A percentile compares a stretch with the other conserved stretches of the same genome.
These are phyloP conservation scores for Wallacemonas rigidus DNA, from an alignment of 208 protist genomes.

Conservation along the genomic window DNA sequence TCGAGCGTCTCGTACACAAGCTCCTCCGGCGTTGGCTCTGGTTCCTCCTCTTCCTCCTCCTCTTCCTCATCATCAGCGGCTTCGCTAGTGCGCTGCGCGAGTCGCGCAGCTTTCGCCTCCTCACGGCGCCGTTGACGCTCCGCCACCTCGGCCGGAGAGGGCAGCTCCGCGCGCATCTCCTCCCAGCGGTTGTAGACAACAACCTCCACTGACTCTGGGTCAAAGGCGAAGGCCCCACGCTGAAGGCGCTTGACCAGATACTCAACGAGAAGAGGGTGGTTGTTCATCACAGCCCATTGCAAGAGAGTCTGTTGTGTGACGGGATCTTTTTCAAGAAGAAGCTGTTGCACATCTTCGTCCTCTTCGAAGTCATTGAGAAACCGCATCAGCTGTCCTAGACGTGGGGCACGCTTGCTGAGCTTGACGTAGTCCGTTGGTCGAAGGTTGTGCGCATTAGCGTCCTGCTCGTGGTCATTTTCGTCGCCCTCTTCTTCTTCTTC, in stretches of 20 bases:
- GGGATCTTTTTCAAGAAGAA: constrained; percentile 77
- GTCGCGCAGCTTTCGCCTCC: constrained; percentile 53
- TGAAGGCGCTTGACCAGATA: constrained; percentile 84
- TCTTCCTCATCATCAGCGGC: constrained; percentile 57
- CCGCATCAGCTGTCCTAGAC: constrained; percentile 70
- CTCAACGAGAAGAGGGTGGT: constrained; percentile 83
- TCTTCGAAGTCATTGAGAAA: constrained; percentile 87
- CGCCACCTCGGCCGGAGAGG: constrained; percentile 67
- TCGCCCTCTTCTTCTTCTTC: constrained; percentile 44
- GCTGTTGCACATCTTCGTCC: constrained; percentile 73
- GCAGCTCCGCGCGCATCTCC: constrained; percentile 85
- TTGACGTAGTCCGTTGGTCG: constrained; percentile 64
- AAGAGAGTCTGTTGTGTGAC: constrained; percentile 86
- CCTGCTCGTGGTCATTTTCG: constrained; percentile 22
- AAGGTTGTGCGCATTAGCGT: not conserved
- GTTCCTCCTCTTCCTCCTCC: constrained; percentile 82
- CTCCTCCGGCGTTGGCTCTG: constrained; percentile 79
- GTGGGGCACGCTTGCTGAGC: constrained; percentile 61
- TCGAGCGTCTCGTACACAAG: constrained; percentile 79
- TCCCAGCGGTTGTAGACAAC: constrained; percentile 81
- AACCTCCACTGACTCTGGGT: constrained; percentile 64
- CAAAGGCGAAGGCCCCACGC: constrained; percentile 82
- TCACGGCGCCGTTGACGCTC: constrained; percentile 76
- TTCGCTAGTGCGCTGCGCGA: constrained; percentile 45
- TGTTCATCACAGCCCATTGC: constrained; percentile 86